Base-by-base conservation (phyloP, 176 grass and related monocot genomes). In the Eragrostis nindensis region DNA sequence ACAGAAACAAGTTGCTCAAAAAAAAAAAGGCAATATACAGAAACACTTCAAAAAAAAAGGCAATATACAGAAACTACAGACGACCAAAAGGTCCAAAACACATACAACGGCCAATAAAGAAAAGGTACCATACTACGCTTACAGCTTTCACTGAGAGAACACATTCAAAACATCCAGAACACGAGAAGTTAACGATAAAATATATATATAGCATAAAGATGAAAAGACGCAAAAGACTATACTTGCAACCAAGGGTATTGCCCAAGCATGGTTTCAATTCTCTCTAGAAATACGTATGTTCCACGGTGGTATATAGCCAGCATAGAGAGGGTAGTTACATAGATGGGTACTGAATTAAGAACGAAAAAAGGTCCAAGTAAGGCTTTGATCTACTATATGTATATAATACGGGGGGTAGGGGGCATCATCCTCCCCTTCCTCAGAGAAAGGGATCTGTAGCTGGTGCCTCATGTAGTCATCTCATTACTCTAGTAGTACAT, bases 401-500 rank as follows among this genome's bases (percentile, higher is more conserved):
- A 79, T 61, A 89, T 82, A 70, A 24, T 26, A 26, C 24, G 63
- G 56, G 63, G 63, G 45, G 50, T 26, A 5, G 38, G 71, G 48
- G 74, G 83, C 48, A 44, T 81, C 29, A 15, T 82, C 70, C 69
- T 54, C 66, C 21, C 66, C 49, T n/a, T 61, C 75, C 29, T 50
- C 50, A n/a, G 7, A 17, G 16, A 3, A 68, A 68, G 63, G 36
- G 47, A 68, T 25, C 24, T 36, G 45, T 66, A 48, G 66, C 21
- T 49, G 30, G 54, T 69, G 81, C 82, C 73, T 80, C 70, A 75
- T 42, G 45, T 16, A 61, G 60, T 39, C 22, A 32, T 66, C 50
- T 36, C 32, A 36, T 36, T 36, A 27, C 63, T 89, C 89, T 93
- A 99, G 77, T 86, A 95, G 71, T 94, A 98, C 95, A 98, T 98